Evolutionary conservation across 1,284 basidiomycete species (phyloP), one percentile per base, ranked within the genome.

Genomic region (Exobasidium cylindrosporum): DNA sequence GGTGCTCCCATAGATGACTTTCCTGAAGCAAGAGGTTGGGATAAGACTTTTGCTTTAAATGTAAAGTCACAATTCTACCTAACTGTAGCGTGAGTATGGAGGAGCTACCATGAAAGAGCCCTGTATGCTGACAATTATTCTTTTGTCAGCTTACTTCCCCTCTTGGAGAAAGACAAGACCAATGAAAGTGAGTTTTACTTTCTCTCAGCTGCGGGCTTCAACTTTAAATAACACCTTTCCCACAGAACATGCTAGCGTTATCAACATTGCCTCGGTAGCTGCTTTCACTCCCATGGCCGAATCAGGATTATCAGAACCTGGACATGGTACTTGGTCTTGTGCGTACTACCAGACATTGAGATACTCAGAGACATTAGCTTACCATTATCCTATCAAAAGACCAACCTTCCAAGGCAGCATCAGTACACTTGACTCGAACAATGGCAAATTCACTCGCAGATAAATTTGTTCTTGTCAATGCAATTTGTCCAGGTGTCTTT

Each of bases 291-390:
- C 89, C 0, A 65, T 78, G 3, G 81, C 82, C 0, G 83, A 83
- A 14, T 86, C 68, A 5, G 75, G 73, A 2, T 79, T 91, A 10
- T 85, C 87, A 14, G 82, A 79, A 1, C 79, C 80, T 1, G 89
- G 88, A 0, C 83, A 82, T 31, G 91, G 91, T 1, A 86, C 89
- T 23, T 94, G 88, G 87, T 88, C 87, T 74, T 92, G 90, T 91
- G 70, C 71, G 89, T 84, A 5, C 14, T 6, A 14, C 45, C 17
- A 40, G 35, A 7, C 17, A 10, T 45, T n/a, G 11, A 31, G 7
- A 44, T 24, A 29, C 40, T 26, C 21, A 21, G 28, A 60, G 26
- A 45, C 17, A 7, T 40, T 10, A 17, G 7, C 35, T 40, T 17
- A 17, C 7, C 17, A 10, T 17, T 24, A 17, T 6, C 43, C 3